Evolutionary conservation across 2,329 filamentous ascomycete genomes (phyloP), one percentile per base, ranked within the genome.

Genomic region (Dactylellina sp.): DNA sequence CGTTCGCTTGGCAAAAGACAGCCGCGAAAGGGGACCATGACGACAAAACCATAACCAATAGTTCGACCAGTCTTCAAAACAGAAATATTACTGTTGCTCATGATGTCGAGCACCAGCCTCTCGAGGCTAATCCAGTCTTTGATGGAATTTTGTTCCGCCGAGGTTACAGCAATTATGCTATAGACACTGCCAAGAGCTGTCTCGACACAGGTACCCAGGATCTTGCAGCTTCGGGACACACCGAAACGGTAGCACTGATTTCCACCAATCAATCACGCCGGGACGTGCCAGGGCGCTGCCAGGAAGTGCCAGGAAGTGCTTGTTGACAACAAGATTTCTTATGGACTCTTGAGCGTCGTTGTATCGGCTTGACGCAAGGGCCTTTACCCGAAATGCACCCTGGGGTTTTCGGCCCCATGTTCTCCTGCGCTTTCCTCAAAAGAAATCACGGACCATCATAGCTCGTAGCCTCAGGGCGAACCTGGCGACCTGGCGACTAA

Each of bases 71-170:
- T 46, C 16, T 4, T 4, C 42, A 22, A 9, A 42, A 28, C 11
- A 37, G 16, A n/a, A 3, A 20, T 39, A 40, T 40, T 9, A 32
- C 18, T 35, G 14, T 52, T 28, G 20, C n/a, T 35, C 24, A 35
- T 16, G n/a, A 52, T 9, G 24, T 39, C 47, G 20, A 6, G 32
- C 32, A 55, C 32, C 16, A 57, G 53, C 53, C 53, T 24, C 20
- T 49, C 25, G 9, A 37, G 40, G 44, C 7, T 20, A 32, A 20
- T 63, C 20, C 25, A 22, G 47, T 50, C 46, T 40, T 72, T 52
- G 68, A 72, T 72, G 68, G 68, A 72, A 72, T 60, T 72, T 72
- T 72, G 66, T 72, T 74, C 55, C 49, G 46, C 70, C 61, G 70
- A 66, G 39, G 42, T 40, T 22, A 52, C 50, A 20, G 35, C 49